Evolutionary conservation across 768 basidiomycete genomes (phyloP).

Genomic region (Leucocoprinus birnbaumii): DNA sequence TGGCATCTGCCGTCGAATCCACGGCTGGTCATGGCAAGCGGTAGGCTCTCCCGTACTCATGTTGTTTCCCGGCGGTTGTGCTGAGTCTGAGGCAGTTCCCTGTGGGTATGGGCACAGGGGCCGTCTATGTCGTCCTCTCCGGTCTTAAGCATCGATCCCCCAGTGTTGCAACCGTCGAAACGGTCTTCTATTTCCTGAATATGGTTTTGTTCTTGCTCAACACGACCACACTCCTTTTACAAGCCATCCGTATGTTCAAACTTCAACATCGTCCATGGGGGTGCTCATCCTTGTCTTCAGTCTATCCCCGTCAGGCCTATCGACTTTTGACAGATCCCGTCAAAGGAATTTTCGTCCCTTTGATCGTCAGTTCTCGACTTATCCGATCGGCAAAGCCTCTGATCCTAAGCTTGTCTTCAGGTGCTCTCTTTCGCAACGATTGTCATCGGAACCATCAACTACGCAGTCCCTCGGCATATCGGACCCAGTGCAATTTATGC

Average conservation of each 20-base stretch:
- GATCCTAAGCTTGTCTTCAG: constrained; percentile 23
- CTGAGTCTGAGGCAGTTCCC: constrained; percentile 32
- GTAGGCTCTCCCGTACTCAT: constrained; percentile 29
- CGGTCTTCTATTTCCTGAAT: constrained; percentile 44
- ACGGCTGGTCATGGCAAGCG: constrained; percentile 51
- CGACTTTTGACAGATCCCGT: constrained; percentile 41
- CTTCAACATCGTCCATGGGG: background rate
- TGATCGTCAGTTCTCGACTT: constrained; percentile 18
- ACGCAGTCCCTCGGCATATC: constrained; percentile 37
- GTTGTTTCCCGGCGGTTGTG: background rate
- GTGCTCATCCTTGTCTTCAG: constrained; percentile 18
- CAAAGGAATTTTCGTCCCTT: constrained; percentile 41
- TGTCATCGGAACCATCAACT: constrained; percentile 46
- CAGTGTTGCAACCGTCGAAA: constrained; percentile 33
- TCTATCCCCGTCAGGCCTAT: constrained; percentile 40
- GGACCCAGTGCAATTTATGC: constrained; percentile 32
- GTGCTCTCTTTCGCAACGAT: constrained; percentile 50
- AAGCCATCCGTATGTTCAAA: constrained; percentile 34
- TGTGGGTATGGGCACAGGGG: constrained; percentile 47
- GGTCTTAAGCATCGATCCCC: constrained; percentile 32
- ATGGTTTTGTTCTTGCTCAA: constrained; percentile 42
- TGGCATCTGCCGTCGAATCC: constrained; percentile 27
- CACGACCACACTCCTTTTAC: constrained; percentile 35
- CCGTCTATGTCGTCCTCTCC: constrained; percentile 45
- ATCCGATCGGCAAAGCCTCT: background rate